Conservation (phyloP, 345 rosid genomes). For the Physaria fendleri region DNA sequence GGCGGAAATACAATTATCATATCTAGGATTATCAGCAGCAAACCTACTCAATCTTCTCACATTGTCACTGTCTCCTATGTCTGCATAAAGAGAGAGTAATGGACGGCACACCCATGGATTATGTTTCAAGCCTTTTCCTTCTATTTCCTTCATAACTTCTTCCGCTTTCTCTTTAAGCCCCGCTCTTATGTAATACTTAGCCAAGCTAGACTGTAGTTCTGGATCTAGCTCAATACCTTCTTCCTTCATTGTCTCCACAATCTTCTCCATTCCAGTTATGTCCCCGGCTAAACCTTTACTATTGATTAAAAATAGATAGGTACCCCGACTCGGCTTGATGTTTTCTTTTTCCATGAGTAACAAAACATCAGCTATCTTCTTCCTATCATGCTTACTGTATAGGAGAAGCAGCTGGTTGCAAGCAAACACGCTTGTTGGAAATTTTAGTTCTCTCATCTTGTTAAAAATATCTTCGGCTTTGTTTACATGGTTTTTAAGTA, state of each 20-base stretch:
- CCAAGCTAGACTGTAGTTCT: conserved; percentile 43
- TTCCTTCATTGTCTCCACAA: conserved; percentile 76
- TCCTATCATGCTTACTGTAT: conserved; percentile 61
- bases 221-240: conserved; percentile 64
- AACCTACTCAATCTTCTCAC: conserved; percentile 70
- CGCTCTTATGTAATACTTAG: conserved; percentile 52
- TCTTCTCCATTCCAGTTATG: conserved; percentile 75
- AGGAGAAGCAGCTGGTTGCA: conserved; percentile 90
- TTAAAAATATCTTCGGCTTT: conserved; percentile 71
- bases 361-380: conserved; percentile 74
- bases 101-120: conserved; percentile 50
- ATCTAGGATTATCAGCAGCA: conserved; percentile 45
- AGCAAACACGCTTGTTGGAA: conserved; percentile 59
- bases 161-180: conserved; percentile 56
- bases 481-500: conserved; percentile 34
- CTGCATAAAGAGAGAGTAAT: conserved; percentile 71
- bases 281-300: conserved; percentile 69
- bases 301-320: conserved; percentile 63
- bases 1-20: conserved; percentile 49
- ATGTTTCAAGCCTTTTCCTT: conserved; percentile 50
- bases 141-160: conserved; percentile 63
- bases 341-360: conserved; percentile 82
- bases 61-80: conserved; percentile 63
- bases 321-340: conserved; percentile 57
- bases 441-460: conserved; percentile 67